Evolutionary conservation across 331 rosid species (phyloP).

Genomic region (Rhamnella rubrinervis): DNA sequence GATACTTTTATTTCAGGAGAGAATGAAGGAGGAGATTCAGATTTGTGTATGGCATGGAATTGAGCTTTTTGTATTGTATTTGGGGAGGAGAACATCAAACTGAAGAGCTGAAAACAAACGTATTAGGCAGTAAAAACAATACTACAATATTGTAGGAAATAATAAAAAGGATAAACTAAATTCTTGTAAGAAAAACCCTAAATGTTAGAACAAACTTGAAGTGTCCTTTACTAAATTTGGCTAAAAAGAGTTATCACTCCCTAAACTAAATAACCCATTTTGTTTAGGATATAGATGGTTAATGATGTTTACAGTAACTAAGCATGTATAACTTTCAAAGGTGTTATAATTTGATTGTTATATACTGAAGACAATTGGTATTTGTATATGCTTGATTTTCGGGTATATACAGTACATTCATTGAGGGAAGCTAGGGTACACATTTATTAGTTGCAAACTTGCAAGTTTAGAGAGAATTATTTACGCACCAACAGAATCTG

Average conservation of each 20-base stretch:
- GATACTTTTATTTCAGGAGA: conserved; percentile 21
- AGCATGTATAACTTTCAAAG: too few relatives aligned
- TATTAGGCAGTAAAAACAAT: conserved; percentile 11
- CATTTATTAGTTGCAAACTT: too few relatives aligned
- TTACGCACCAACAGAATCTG: too few relatives aligned
- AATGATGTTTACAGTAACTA: too few relatives aligned
- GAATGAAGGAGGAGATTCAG: conserved; percentile 26
- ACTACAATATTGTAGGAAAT: background rate
- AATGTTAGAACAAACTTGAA: conserved; percentile 22
- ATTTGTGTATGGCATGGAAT: conserved; percentile 29
- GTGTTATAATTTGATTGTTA: too few relatives aligned
- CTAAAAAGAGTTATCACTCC: conserved; percentile 1
- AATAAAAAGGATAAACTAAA: background rate
- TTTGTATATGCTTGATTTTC: too few relatives aligned
- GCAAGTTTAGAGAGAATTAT: too few relatives aligned
- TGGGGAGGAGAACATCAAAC: conserved; percentile 25
- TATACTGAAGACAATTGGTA: too few relatives aligned
- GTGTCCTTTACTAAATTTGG: conserved; percentile 23
- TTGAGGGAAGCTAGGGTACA: too few relatives aligned
- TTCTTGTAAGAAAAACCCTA: conserved; percentile 6
- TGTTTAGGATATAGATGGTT: background rate
- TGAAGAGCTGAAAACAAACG: conserved; percentile 24
- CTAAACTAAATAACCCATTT: conserved; percentile 23
- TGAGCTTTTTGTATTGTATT: conserved; percentile 25
- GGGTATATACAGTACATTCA: too few relatives aligned